A percentile compares a stretch with the other conserved stretches of the same genome.
These are phyloP conservation scores for Tausonia pullulans DNA, from an alignment of 1,284 basidiomycete species.

Conservation along the genomic window DNA sequence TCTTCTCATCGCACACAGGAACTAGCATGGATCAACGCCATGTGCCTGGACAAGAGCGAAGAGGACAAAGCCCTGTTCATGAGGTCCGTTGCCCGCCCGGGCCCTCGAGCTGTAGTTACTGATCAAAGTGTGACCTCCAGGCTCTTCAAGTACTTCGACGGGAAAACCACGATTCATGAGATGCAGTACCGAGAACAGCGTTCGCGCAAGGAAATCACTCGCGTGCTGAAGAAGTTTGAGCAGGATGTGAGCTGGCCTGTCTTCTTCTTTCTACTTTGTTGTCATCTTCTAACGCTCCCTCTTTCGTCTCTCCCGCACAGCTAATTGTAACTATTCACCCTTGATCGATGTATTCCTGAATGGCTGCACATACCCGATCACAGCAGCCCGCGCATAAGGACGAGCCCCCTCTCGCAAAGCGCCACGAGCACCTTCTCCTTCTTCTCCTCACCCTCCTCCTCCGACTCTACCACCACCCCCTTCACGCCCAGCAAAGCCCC, in stretches of 20 bases:
- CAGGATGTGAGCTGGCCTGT: background rate
- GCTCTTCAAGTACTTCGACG: slow-evolving; percentile 9
- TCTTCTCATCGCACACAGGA: background rate
- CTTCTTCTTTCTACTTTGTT: too few relatives aligned
- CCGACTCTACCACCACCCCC: slow-evolving; percentile 34
- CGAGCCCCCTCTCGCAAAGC: slow-evolving; percentile 63
- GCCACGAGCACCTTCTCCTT: slow-evolving; percentile 47
- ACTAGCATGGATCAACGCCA: slow-evolving; percentile 10
- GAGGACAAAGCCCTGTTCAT: background rate
- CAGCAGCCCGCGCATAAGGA: slow-evolving; percentile 46
- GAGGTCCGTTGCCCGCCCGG: background rate
- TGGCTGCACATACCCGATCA: background rate
- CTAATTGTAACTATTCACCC: too few relatives aligned
- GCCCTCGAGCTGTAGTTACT: background rate
- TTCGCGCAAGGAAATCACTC: background rate
- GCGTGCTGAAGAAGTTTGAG: slow-evolving; percentile 5
- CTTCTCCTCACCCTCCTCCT: slow-evolving; percentile 24
- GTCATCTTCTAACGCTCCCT: too few relatives aligned
- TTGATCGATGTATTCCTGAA: too few relatives aligned
- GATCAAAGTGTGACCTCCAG: background rate
- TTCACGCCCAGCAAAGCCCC: slow-evolving; percentile 73
- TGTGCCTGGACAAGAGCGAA: background rate
- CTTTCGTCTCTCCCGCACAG: too few relatives aligned
- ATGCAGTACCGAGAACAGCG: slow-evolving; percentile 10
- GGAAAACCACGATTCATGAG: slow-evolving; percentile 11